Evolutionary conservation across 2,329 filamentous ascomycete genomes (phyloP), one percentile per base, ranked within the genome.

Genomic region (Neopestalotiopsis clavispora): DNA sequence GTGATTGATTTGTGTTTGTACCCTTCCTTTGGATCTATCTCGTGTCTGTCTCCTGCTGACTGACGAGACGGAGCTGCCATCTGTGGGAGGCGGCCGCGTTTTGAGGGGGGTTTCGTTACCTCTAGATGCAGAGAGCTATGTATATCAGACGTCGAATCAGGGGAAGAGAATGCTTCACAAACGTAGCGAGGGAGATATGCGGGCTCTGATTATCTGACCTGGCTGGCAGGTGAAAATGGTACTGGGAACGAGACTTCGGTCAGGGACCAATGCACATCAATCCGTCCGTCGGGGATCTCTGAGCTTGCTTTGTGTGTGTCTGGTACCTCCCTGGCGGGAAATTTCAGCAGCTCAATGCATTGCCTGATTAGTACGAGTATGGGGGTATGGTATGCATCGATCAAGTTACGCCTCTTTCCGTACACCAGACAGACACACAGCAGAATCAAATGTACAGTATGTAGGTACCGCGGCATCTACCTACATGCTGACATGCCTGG

Each of bases 1-100:
- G 34, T 38, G 34, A 38, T 38, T 38, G 34, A 38, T 38, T 6
- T 38, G 34, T 38, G 34, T 10, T 38, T 38, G 34, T 38, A 38
- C 34, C 34, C 42, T 14, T n/a, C 42, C 17, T 49, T n/a, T 52
- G 45, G 17, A 9, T 23, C 45, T 49, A 49, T 52, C 34, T 38
- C 34, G 45, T 17, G n/a, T 52, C 45, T 52, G 45, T 49, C 17
- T 49, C 45, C 45, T 23, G 45, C 45, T 52, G n/a, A 17, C 45
- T 52, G n/a, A n/a, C 45, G 45, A 52, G 45, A 52, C 45, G 45
- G 45, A 52, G 45, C 45, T 52, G 45, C 45, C 45, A 52, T n/a
- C 45, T 52, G n/a, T 20, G 45, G 45, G 45, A 52, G n/a, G 17
- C 45, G 17, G 45, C 45, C 45, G 45, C 45, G 45, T 52, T 52